These are phyloP conservation scores for Nannochloris sp. DNA, from an alignment of 139 green algal genomes.

Conservation along the genomic window DNA sequence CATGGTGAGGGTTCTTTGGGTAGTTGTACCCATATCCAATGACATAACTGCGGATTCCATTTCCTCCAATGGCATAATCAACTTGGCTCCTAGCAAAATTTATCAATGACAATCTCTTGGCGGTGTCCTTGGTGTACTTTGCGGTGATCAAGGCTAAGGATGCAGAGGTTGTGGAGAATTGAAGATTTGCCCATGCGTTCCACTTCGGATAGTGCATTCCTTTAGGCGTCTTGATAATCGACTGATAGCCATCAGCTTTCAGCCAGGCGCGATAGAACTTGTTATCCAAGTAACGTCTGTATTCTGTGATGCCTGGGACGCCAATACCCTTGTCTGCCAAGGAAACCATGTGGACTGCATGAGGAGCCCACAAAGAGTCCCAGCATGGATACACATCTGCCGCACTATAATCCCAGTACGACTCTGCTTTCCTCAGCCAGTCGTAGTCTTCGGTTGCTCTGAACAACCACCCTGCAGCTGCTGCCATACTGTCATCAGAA, in stretches of 20 bases:
- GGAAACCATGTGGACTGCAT: constrained; percentile 8
- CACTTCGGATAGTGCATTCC: constrained; percentile 6
- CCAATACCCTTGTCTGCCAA: background rate
- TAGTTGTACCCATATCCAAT: constrained; percentile 33
- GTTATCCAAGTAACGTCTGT: constrained; percentile 3
- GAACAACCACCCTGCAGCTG: constrained; percentile 50
- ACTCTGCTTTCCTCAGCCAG: constrained; percentile 21
- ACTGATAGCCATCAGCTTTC: constrained; percentile 3
- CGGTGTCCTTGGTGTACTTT: constrained; percentile 1
- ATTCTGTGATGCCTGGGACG: background rate
- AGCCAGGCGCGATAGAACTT: constrained; percentile 7
- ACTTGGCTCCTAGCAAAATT: constrained; percentile 7
- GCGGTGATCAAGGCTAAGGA: background rate
- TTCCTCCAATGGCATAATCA: constrained; percentile 23
- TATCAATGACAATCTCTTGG: background rate
- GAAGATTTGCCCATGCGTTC: constrained; percentile 8
- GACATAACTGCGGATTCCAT: constrained; percentile 27
- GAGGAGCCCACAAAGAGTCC: constrained; percentile 9
- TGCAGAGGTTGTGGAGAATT: constrained; percentile 4
- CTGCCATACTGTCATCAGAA: constrained; percentile 51
- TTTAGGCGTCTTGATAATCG: constrained; percentile 3
- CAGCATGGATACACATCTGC: constrained; percentile 4
- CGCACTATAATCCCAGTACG: background rate
- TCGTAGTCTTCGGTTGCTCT: constrained; percentile 29
- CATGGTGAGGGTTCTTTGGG: constrained; percentile 32